Base-by-base conservation (phyloP, 129 eudicot genomes). In the Flaveria trinervia region DNA sequence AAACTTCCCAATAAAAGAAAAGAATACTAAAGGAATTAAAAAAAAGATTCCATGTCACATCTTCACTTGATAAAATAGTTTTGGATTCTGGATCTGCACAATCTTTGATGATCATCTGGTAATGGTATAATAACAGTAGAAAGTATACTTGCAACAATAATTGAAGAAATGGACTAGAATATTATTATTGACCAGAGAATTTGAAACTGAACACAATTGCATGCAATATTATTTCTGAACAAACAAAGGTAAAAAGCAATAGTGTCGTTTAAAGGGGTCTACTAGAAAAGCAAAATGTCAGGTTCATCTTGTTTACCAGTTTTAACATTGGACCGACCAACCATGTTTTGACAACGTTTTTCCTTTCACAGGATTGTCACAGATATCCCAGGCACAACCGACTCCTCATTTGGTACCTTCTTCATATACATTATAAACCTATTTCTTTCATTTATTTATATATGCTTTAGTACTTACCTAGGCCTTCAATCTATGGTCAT, bases 321-420 rank as follows among this genome's bases (percentile, higher is more conserved):
- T 62, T 72, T 73, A 73, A 69, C 62, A 68, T 44, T 73, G 36
- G 25, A 18, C 9, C 45, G n/a, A 73, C 83, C 79, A 73, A 73
- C 73, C 14, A 74, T 67, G 13, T 65, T 28, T 73, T 74, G 83
- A 73, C 83, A 73, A 56, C 83, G 44, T 73, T 55, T 73, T 55
- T 49, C 16, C 83, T 80, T 73, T 73, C 70, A 43, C 83, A 81
- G 84, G 84, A 75, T 81, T 74, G 81, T 81, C 20, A 81, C 84
- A 69, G 77, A 81, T 69, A 81, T 81, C 73, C 84, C 84, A 23
- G 84, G 84, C 81, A 81, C 84, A 75, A 81, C 84, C 50, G 84
- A 81, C 74, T 75, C 84, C 76, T 74, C 84, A 44, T 80, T 80
- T 67, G 80, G 80, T 74, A 80, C 79, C 26, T 55, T 73, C 62